Evolutionary conservation across 2,329 filamentous ascomycete genomes (phyloP).

Genomic region (Aspergillus pseudotamarii): DNA sequence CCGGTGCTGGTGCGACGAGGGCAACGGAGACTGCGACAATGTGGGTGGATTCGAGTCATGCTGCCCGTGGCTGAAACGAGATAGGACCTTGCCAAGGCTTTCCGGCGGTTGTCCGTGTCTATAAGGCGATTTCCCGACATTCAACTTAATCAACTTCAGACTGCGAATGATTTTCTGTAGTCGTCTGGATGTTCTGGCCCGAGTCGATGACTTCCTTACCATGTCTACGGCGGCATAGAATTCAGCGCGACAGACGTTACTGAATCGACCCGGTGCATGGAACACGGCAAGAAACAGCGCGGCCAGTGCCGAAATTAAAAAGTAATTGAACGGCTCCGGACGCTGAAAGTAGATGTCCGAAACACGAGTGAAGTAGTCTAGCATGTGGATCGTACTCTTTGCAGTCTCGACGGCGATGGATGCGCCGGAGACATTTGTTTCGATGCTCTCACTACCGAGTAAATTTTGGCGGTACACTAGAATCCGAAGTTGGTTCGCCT

Average conservation of each 20-base stretch:
- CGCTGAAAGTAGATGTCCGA: slow-evolving; percentile 44
- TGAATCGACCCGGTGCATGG: slow-evolving; percentile 48
- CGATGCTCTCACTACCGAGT: slow-evolving; percentile 42
- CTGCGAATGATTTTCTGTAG: slow-evolving; percentile 62
- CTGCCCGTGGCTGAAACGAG: neutral
- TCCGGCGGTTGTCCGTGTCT: neutral
- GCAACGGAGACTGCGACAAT: slow-evolving; percentile 5
- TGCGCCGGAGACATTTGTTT: slow-evolving; percentile 37
- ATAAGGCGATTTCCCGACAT: slow-evolving; percentile 37
- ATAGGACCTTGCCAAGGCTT: neutral
- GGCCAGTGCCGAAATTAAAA: slow-evolving; percentile 44
- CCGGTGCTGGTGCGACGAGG: slow-evolving; percentile 8
- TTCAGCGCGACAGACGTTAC: slow-evolving; percentile 37
- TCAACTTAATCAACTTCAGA: slow-evolving; percentile 60
- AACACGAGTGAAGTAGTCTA: slow-evolving; percentile 40
- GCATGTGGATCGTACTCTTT: slow-evolving; percentile 41
- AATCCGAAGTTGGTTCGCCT: slow-evolving; percentile 51
- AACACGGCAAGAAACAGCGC: slow-evolving; percentile 50
- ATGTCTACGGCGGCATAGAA: slow-evolving; percentile 63
- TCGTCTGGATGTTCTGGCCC: slow-evolving; percentile 58
- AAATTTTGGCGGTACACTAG: slow-evolving; percentile 50
- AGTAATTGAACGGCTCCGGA: slow-evolving; percentile 47
- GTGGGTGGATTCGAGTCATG: slow-evolving; percentile 1
- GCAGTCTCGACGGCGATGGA: slow-evolving; percentile 47
- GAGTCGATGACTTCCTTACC: slow-evolving; percentile 59